Evolutionary conservation across 495 filamentous ascomycete genomes (phyloP).

Genomic region (Sabuloglossum arenarium): DNA sequence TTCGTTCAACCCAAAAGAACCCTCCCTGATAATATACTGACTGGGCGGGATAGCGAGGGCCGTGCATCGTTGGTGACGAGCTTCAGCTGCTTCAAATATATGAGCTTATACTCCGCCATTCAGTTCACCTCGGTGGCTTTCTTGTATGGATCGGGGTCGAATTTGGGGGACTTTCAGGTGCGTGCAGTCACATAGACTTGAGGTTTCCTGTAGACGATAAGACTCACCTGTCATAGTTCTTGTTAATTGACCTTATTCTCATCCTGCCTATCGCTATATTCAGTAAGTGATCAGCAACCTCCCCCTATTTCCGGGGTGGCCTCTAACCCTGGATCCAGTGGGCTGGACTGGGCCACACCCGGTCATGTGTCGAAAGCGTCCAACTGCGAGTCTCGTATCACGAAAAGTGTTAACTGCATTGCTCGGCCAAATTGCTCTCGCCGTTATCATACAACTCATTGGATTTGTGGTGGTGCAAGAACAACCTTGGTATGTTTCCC

Average conservation of each 20-base stretch:
- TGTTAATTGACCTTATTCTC: conserved; percentile 83
- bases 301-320: neutral
- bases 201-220: conserved; percentile 3
- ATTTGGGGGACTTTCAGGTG: conserved; percentile 90
- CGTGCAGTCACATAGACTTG: neutral
- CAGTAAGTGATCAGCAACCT: conserved; percentile 31
- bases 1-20: neutral
- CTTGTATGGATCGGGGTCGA: conserved; percentile 84
- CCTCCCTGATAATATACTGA: neutral
- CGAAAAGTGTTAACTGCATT: conserved; percentile 82
- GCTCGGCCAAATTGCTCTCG: conserved; percentile 70
- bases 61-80: conserved; percentile 88
- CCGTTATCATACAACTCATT: conserved; percentile 54
- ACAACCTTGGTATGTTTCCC: conserved; percentile 47
- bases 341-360: conserved; percentile 81
- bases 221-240: conserved; percentile 31
- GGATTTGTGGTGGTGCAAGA: conserved; percentile 48
- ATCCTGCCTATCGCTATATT: conserved; percentile 95
- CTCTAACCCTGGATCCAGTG: conserved; percentile 32
- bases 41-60: conserved; percentile 41
- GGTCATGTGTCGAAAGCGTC: conserved; percentile 58
- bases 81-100: conserved; percentile 99
- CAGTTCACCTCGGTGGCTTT: conserved; percentile 99
- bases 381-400: conserved; percentile 83
- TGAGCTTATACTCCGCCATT: conserved; percentile 97